Evolutionary conservation across 192 early-diverging fungal species (phyloP).

Genomic region (Coemansia sp.): DNA sequence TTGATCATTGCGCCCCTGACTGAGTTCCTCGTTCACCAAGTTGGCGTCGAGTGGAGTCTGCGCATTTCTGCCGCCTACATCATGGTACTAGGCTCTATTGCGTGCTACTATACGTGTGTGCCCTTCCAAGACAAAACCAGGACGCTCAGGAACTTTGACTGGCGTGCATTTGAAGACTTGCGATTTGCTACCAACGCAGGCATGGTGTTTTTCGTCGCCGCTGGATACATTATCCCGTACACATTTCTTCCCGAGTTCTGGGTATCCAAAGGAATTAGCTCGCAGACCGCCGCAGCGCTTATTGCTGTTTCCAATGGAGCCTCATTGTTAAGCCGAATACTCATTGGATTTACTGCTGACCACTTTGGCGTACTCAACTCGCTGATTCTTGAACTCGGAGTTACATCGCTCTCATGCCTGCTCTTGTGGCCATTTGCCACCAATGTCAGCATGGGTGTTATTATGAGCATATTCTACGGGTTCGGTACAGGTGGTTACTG

Average conservation of each 20-base stretch:
- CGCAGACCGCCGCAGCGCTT: slow-evolving; percentile 35
- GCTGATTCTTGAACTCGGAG: slow-evolving; percentile 19
- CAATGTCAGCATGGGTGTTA: slow-evolving; percentile 25
- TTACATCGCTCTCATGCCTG: slow-evolving; percentile 24
- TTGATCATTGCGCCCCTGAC: slow-evolving; percentile 62
- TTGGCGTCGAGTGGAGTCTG: slow-evolving; percentile 56
- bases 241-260: slow-evolving; percentile 43
- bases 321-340: slow-evolving; percentile 39
- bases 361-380: slow-evolving; percentile 47
- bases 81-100: slow-evolving; percentile 39
- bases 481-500: slow-evolving; percentile 44
- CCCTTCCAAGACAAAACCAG: slow-evolving; percentile 29
- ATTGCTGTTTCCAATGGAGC: slow-evolving; percentile 49
- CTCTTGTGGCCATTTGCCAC: slow-evolving; percentile 49
- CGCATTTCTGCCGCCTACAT: slow-evolving; percentile 54
- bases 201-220: slow-evolving; percentile 42
- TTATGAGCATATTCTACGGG: slow-evolving; percentile 38
- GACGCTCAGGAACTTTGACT: slow-evolving; percentile 34
- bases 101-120: slow-evolving; percentile 35
- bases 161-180: slow-evolving; percentile 34
- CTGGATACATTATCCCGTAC: slow-evolving; percentile 47
- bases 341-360: slow-evolving; percentile 36
- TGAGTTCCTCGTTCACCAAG: slow-evolving; percentile 36
- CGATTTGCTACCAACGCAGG: slow-evolving; percentile 35
- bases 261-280: slow-evolving; percentile 38